Evolutionary conservation across 2,329 filamentous ascomycete species (phyloP).

Genomic region (Colletotrichum gigasporum): DNA sequence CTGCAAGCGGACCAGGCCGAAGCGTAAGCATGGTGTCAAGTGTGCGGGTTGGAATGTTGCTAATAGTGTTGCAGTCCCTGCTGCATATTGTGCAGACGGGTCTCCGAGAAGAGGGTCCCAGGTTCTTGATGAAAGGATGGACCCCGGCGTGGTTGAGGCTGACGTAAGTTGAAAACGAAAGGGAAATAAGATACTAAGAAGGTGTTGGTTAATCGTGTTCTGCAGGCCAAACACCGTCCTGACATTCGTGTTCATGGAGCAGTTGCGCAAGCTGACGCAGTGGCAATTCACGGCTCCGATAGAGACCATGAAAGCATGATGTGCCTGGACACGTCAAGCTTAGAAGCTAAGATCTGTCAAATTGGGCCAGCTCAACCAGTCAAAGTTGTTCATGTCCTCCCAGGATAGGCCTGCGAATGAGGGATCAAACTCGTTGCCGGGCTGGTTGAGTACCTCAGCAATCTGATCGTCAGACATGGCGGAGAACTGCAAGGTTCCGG

Average conservation of each 20-base stretch:
- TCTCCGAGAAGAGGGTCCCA: slow-evolving; percentile 48
- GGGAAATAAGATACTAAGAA: slow-evolving; percentile 24
- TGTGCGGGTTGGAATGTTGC: neutral
- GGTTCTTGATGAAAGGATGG: slow-evolving; percentile 57
- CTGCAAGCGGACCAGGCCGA: slow-evolving; percentile 25
- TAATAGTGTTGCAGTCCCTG: slow-evolving; percentile 39
- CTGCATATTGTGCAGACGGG: slow-evolving; percentile 44
- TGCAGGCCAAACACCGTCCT: slow-evolving; percentile 53
- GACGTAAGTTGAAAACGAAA: slow-evolving; percentile 40
- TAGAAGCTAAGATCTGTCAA: slow-evolving; percentile 49
- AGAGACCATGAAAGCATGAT: slow-evolving; percentile 26
- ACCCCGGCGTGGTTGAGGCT: slow-evolving; percentile 55
- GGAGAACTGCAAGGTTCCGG: slow-evolving; percentile 69
- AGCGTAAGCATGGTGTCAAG: slow-evolving; percentile 26
- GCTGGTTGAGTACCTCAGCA: slow-evolving; percentile 70
- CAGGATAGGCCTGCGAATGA: slow-evolving; percentile 65
- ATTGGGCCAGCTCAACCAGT: slow-evolving; percentile 63
- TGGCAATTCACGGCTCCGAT: slow-evolving; percentile 24
- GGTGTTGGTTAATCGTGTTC: slow-evolving; percentile 14
- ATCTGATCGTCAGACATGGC: slow-evolving; percentile 77
- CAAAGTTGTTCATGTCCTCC: slow-evolving; percentile 67
- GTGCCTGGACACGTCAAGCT: slow-evolving; percentile 9
- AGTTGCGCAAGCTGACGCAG: slow-evolving; percentile 46
- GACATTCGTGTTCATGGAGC: slow-evolving; percentile 57
- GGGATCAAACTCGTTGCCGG: slow-evolving; percentile 66